Evolutionary conservation across 306 rosid genomes (phyloP).

Genomic region (Betula pendula): DNA sequence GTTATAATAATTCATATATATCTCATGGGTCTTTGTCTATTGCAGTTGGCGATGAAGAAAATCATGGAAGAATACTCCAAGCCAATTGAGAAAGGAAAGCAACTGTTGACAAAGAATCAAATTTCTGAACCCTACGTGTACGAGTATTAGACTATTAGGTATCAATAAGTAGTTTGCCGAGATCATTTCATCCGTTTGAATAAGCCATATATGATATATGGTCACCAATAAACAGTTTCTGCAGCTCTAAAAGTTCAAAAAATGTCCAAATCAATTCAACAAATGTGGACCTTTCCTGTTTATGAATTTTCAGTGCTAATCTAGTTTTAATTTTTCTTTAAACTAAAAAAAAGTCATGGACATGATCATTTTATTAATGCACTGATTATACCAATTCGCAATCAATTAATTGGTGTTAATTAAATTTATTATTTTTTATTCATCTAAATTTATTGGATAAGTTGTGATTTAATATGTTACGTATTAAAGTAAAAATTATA

Average conservation of each 20-base stretch:
- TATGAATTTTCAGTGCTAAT: no score
- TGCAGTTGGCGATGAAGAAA: constrained; percentile 69
- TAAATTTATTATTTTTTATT: no score
- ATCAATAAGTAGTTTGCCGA: not conserved
- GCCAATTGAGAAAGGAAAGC: constrained; percentile 49
- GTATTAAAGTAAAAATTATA: no score
- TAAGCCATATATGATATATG: not conserved
- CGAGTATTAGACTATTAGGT: not conserved
- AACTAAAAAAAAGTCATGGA: no score
- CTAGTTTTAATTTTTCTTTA: no score
- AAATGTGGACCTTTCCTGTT: no score
- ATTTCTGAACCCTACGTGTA: not conserved
- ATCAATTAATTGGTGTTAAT: no score
- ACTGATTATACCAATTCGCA: no score
- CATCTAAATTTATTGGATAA: no score
- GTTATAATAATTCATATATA: no score
- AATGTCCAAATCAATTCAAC: not conserved
- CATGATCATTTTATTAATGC: no score
- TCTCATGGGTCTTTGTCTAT: constrained; percentile 25
- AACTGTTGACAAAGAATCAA: not conserved
- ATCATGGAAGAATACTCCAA: constrained; percentile 69
- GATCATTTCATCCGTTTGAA: not conserved
- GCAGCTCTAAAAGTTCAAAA: constrained; percentile 5
- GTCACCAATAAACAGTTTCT: not conserved
- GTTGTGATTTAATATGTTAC: no score